These are phyloP conservation scores for Porphyrellus cyaneotinctus DNA, from an alignment of 768 basidiomycete genomes.

Conservation along the genomic window DNA sequence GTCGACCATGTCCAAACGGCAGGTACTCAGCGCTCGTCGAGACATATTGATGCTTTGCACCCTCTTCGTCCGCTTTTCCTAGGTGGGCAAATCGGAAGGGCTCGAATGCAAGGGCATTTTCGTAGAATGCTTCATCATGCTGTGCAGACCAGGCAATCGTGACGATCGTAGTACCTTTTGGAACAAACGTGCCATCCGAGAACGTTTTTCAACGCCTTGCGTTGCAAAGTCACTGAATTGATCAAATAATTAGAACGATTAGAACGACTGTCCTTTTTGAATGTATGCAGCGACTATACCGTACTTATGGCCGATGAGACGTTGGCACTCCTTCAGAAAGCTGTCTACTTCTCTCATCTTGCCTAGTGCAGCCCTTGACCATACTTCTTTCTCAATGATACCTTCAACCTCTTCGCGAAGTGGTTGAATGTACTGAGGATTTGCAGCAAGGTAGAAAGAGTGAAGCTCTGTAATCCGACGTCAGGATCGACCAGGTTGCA, in stretches of 20 bases:
- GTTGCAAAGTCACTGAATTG: constrained; percentile 27
- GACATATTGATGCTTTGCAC: too few relatives aligned
- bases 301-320: background rate
- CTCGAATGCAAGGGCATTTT: constrained; percentile 38
- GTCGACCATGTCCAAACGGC: too few relatives aligned
- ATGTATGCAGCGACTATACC: background rate
- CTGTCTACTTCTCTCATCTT: constrained; percentile 39
- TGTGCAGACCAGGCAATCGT: constrained; percentile 22
- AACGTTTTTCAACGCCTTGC: constrained; percentile 33
- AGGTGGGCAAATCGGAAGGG: constrained; percentile 46
- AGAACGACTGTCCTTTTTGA: too few relatives aligned
- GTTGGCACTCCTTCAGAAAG: too few relatives aligned
- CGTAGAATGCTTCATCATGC: constrained; percentile 22
- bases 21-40: too few relatives aligned
- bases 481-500: background rate
- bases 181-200: constrained; percentile 38
- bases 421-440: too few relatives aligned
- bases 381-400: constrained; percentile 27
- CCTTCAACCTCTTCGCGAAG: too few relatives aligned
- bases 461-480: constrained; percentile 24
- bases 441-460: too few relatives aligned
- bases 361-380: constrained; percentile 24
- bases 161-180: constrained; percentile 28
- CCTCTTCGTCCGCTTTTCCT: constrained; percentile 31
- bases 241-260: background rate